Base-by-base conservation (phyloP, 768 basidiomycete species). In the Psilocybe subaeruginosa region DNA sequence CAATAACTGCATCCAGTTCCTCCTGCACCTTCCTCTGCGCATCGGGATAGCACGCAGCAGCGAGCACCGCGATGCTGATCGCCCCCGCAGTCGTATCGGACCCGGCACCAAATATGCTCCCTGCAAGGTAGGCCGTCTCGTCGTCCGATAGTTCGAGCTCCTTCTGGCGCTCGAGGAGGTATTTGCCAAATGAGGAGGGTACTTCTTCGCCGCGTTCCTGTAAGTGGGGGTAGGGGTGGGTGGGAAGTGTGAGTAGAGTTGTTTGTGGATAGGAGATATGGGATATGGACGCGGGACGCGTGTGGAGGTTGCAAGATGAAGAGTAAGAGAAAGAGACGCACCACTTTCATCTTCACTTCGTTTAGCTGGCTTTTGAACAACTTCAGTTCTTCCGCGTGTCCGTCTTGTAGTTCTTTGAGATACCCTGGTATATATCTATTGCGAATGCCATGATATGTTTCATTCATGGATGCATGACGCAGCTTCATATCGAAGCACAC, bases 31-130 rank as follows among this genome's bases (percentile, higher is more conserved):
- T 68, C 3, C 60, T 67, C 53, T 88, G 86, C 0, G 85, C 77
- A 17, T 81, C 77, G 2, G 85, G 85, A 61, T 83, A 81, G 59
- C 78, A 78, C 0, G 84, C 84, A 1, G 86, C 79, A 16, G 87
- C 86, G 76, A 88, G 79, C n/a, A 88, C 71, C 1, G 77, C 68
- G 43, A 86, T 74, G 64, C 81, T 82, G 60, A 88, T 83, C 0
- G 82, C 86, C 9, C 84, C 81, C 3, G 85, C 84, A 8, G 85
- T 88, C 65, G 87, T 89, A 64, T 88, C 88, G 0, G 84, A 81
- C 12, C 88, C 88, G 35, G 87, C 87, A 27, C 88, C 88, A 61
- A 86, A 89, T 72, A 89, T 83, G 41, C 81, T 79, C 0, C 88
- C 88, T 0, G 84, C 83, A 27, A 89, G 80, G 68, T 89, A 89